phyloP scores from a whole-genome alignment of 345 rosid genomes.

The Murraya koenigii region DNA sequence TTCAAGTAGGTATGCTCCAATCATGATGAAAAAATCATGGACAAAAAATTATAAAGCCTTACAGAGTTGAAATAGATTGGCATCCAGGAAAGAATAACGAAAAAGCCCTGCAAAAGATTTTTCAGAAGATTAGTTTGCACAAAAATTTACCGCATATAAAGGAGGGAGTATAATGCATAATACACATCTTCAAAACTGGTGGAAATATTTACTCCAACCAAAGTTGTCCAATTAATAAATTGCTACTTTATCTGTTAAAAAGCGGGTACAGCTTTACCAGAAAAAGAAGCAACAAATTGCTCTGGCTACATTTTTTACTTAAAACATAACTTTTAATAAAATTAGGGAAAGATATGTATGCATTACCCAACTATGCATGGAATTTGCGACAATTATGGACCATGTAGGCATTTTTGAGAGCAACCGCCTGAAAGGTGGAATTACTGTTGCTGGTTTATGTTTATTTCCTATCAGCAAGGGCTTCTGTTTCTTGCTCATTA shows the following conservation, averaged over 20 bases:
- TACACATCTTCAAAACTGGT: background rate
- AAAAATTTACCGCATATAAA: background rate
- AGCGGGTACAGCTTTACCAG: background rate
- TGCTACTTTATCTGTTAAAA: background rate
- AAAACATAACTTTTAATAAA: slow-evolving; percentile 5
- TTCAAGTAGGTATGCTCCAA: background rate
- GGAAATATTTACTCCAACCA: background rate
- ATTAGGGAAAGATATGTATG: slow-evolving; percentile 3
- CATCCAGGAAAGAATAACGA: slow-evolving; percentile 99
- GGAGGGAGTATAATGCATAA: background rate
- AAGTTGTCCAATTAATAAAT: background rate
- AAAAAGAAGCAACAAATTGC: background rate
- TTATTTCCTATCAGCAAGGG: slow-evolving; percentile 35
- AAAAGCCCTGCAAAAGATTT: slow-evolving; percentile 65
- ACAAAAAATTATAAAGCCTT: slow-evolving; percentile 29
- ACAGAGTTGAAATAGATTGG: slow-evolving; percentile 91
- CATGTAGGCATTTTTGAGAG: slow-evolving; percentile 91
- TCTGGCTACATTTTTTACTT: background rate
- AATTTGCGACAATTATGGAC: slow-evolving; percentile 89
- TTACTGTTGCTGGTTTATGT: slow-evolving; percentile 35
- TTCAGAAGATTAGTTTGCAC: background rate
- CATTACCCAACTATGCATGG: slow-evolving; percentile 96
- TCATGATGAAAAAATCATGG: background rate
- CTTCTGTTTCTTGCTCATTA: slow-evolving; percentile 43
- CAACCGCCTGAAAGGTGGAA: slow-evolving; percentile 84